Conservation (phyloP, 176 grass and related monocot genomes). For the Carex cristatella region DNA sequence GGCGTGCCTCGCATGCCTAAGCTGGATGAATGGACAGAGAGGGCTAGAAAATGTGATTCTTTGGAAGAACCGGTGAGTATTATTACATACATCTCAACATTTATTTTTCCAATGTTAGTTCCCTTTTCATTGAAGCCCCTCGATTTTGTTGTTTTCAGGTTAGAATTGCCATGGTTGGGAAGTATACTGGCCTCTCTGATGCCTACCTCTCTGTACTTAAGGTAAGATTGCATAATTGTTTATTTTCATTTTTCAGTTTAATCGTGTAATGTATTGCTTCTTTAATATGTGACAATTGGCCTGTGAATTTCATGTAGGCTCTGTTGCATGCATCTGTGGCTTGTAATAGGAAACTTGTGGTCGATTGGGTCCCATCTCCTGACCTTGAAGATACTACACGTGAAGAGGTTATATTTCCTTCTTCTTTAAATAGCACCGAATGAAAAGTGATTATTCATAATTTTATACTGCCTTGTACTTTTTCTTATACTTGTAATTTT, state of each 20-base stretch:
- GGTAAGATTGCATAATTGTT: conserved; percentile 43
- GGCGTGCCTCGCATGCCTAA: conserved; percentile 42
- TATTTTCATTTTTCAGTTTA: conserved; percentile 11
- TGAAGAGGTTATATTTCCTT: conserved; percentile 53
- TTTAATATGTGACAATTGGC: conserved; percentile 10
- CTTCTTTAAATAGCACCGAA: neutral
- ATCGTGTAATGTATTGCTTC: conserved; percentile 15
- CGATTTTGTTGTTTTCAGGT: conserved; percentile 47
- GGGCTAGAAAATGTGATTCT: conserved; percentile 60
- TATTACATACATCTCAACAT: neutral
- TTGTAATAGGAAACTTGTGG: conserved; percentile 77
- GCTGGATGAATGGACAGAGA: conserved; percentile 62
- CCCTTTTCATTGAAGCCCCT: neutral
- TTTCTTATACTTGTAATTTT: conserved; percentile 13
- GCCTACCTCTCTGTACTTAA: conserved; percentile 85
- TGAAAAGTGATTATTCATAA: neutral
- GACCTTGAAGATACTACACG: conserved; percentile 79
- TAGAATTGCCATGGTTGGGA: conserved; percentile 82
- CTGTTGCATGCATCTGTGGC: conserved; percentile 87
- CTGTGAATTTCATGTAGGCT: conserved; percentile 39
- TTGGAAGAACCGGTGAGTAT: conserved; percentile 52
- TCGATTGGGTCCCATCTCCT: conserved; percentile 82
- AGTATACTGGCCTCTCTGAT: conserved; percentile 73
- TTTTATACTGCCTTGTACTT: neutral
- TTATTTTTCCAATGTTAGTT: neutral